These are phyloP conservation scores for Phytophthora cactorum DNA, from an alignment of 352 stramenopile genomes.

Conservation along the genomic window DNA sequence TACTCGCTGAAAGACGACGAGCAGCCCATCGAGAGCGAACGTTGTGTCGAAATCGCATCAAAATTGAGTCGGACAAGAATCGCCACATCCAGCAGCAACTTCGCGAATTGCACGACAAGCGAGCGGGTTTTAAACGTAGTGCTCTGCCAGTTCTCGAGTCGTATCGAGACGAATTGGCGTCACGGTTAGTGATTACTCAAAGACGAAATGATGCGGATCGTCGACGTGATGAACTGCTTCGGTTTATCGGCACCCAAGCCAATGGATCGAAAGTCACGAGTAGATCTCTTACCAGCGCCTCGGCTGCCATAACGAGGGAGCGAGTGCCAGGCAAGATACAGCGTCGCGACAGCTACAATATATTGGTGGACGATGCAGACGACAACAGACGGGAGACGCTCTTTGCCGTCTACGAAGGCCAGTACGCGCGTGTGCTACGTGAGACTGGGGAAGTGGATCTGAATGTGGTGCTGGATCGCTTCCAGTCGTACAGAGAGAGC, in stretches of 20 bases:
- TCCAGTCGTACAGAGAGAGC: slow-evolving; percentile 45
- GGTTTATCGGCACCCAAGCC: slow-evolving; percentile 45
- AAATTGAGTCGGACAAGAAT: slow-evolving; percentile 47
- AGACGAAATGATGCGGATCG: slow-evolving; percentile 52
- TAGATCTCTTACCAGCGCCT: slow-evolving; percentile 12
- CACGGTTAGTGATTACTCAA: slow-evolving; percentile 44
- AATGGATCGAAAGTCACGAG: slow-evolving; percentile 12
- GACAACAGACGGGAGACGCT: slow-evolving; percentile 51
- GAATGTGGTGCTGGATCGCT: slow-evolving; percentile 54
- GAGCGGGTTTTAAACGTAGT: slow-evolving; percentile 37
- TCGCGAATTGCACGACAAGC: slow-evolving; percentile 31
- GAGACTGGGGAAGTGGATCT: slow-evolving; percentile 62
- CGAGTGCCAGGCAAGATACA: slow-evolving; percentile 14
- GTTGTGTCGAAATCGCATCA: slow-evolving; percentile 46
- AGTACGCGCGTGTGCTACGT: slow-evolving; percentile 59
- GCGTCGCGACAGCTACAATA: slow-evolving; percentile 40
- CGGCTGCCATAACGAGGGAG: slow-evolving; percentile 17
- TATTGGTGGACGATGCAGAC: slow-evolving; percentile 27
- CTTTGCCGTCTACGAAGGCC: slow-evolving; percentile 64
- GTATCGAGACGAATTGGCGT: slow-evolving; percentile 56
- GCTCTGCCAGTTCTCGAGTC: slow-evolving; percentile 47
- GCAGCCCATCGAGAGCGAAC: slow-evolving; percentile 33
- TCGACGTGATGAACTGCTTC: slow-evolving; percentile 56
- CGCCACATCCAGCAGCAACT: slow-evolving; percentile 34
- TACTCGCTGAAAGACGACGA: slow-evolving; percentile 34